phyloP scores from a whole-genome alignment of 2,329 filamentous ascomycete species.

The Aspergillus vadensis region DNA sequence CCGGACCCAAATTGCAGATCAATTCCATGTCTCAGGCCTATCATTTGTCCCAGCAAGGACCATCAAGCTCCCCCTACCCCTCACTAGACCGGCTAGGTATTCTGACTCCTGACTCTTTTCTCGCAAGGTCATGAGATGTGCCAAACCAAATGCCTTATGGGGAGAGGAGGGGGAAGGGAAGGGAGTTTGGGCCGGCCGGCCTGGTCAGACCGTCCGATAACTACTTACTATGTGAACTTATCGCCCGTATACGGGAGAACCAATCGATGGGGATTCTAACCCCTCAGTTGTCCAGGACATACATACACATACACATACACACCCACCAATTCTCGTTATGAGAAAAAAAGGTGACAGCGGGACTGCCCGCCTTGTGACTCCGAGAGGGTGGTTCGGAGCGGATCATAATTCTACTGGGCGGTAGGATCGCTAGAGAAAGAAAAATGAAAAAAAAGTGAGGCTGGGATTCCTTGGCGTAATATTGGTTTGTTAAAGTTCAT shows the following conservation, averaged over 20 bases:
- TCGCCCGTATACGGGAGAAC: background rate
- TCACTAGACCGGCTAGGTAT: background rate
- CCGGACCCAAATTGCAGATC: conserved; percentile 2
- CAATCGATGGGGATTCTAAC: background rate
- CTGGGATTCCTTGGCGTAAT: conserved; percentile 3
- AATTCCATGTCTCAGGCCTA: conserved; percentile 9
- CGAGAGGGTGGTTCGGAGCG: conserved; percentile 14
- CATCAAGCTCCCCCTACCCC: background rate
- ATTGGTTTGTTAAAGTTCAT: background rate
- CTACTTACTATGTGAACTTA: background rate
- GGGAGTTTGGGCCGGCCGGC: too few species aligned
- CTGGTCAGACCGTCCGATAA: background rate
- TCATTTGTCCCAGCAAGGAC: conserved; percentile 1
- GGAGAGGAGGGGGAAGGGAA: background rate
- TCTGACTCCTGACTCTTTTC: background rate
- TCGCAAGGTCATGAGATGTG: background rate
- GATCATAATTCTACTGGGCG: conserved; percentile 16
- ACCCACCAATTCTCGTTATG: too few species aligned
- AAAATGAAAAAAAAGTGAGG: conserved; percentile 6
- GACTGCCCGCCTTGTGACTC: conserved; percentile 16
- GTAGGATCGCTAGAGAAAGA: background rate
- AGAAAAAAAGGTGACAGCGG: conserved; percentile 14
- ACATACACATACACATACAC: too few species aligned
- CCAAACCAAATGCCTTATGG: background rate
- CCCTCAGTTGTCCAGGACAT: too few species aligned